These are phyloP conservation scores for Clathrospora elynae DNA, from an alignment of 2,329 filamentous ascomycete species.

Conservation along the genomic window DNA sequence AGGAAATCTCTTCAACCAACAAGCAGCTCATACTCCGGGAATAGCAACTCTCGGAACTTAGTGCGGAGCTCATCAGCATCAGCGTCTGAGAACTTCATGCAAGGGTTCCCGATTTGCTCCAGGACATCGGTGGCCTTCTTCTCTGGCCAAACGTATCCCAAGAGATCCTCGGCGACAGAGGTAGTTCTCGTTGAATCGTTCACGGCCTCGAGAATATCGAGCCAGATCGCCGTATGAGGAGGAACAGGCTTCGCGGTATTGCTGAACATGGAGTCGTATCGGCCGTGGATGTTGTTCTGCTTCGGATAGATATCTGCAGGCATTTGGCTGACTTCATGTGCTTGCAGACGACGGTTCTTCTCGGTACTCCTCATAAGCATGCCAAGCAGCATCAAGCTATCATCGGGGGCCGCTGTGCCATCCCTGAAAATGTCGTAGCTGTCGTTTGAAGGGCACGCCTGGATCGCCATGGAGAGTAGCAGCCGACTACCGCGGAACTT, in stretches of 20 bases:
- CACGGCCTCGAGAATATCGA: constrained; percentile 20
- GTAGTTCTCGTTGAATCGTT: constrained; percentile 14
- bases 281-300: not conserved
- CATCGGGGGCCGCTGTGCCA: not conserved
- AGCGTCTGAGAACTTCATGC: constrained; percentile 12
- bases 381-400: constrained; percentile 12
- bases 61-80: constrained; percentile 23
- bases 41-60: constrained; percentile 17
- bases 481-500: constrained; percentile 27
- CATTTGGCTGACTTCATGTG: constrained; percentile 10
- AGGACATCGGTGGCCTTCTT: constrained; percentile 21
- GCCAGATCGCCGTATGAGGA: constrained; percentile 18
- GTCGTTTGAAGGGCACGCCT: constrained; percentile 23
- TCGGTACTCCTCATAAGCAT: constrained; percentile 10
- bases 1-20: constrained; percentile 5
- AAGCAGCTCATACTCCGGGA: constrained; percentile 10
- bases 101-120: constrained; percentile 23
- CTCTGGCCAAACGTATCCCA: constrained; percentile 15
- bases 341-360: not conserved
- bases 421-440: constrained; percentile 15
- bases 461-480: constrained; percentile 20
- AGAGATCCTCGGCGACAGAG: constrained; percentile 15
- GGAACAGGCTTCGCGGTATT: not conserved
- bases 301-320: constrained; percentile 4
- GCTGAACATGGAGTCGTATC: constrained; percentile 17